Base-by-base conservation (phyloP, 2,329 filamentous ascomycete species). In the Fusarium acutatum region DNA sequence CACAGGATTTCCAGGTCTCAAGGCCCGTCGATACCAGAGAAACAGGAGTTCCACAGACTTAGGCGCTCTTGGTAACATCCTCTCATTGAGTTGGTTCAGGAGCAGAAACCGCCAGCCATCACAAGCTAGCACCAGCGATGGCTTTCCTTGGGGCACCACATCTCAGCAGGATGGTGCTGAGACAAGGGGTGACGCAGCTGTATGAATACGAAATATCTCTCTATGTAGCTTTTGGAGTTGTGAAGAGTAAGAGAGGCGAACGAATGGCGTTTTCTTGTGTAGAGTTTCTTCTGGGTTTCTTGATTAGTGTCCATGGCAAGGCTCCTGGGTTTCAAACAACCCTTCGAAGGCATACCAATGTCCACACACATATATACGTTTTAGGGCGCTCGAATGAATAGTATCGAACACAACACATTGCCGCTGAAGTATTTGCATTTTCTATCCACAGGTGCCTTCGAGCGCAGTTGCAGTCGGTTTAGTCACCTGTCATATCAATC, bases 1-100 rank as follows among this genome's bases (percentile, higher is more conserved):
- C 22, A 91, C 88, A 0, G 89, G 89, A 0, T 91, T 92, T 69
- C 89, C 88, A 0, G 88, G 89, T 0, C 89, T 91, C 62, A 88
- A 86, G 10, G 88, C 89, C 11, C 83, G 89, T 43, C 83, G 83
- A 53, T 81, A 83, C 38, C 79, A 82, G 24, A 79, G 82, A 50
- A 83, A 81, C 67, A 83, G 80, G 50, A 77, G 80, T 43, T 82
- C 83, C 11, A 81, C 81, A 5, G 73, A 88, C 2, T 88, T 89
- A 52, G 86, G 87, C 20, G 84, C 87, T 0, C 78, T 88, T 2
- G 84, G 86, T 10, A 86, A 86, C 3, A 82, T 91, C 30, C 88
- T 86, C 80, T 87, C 86, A 43, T 79, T 90, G 71, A 84, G 82
- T 34, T 92, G 90, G 90, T 90, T 88, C 85, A 75, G 76, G 58